Percentiles rank a stretch among this genome's conserved stretches.
Conservation (phyloP, 2,329 filamentous ascomycete species). For the Fusarium nodosum region DNA sequence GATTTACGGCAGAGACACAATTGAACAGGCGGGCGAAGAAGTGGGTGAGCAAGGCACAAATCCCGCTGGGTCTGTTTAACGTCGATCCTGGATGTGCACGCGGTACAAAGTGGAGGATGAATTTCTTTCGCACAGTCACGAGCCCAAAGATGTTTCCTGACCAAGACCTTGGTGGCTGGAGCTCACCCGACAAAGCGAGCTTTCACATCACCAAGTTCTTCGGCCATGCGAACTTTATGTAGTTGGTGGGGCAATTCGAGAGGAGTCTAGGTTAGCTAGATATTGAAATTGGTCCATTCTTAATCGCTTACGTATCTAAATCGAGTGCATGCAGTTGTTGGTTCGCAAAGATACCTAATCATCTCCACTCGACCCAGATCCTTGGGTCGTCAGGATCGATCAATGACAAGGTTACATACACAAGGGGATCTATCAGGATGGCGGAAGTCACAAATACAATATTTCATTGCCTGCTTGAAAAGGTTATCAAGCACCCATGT, state of each 20-base stretch:
- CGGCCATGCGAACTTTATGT: slow-evolving; percentile 58
- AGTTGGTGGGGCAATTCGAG: not conserved
- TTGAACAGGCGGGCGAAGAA: slow-evolving; percentile 54
- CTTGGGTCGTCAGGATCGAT: slow-evolving; percentile 8
- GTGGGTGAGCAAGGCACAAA: slow-evolving; percentile 59
- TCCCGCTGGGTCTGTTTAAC: slow-evolving; percentile 65
- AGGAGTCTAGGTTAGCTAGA: not conserved
- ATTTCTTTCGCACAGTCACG: slow-evolving; percentile 65
- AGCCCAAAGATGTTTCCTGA: slow-evolving; percentile 59
- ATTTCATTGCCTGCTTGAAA: too few relatives aligned
- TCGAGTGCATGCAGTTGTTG: not conserved
- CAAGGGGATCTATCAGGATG: too few relatives aligned
- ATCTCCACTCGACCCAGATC: not conserved
- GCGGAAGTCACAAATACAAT: too few relatives aligned
- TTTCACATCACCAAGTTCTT: slow-evolving; percentile 65
- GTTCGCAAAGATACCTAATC: not conserved
- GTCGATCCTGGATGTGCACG: slow-evolving; percentile 59
- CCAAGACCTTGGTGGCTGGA: slow-evolving; percentile 63
- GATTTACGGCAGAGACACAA: slow-evolving; percentile 57
- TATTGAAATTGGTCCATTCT: not conserved
- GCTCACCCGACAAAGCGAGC: slow-evolving; percentile 59
- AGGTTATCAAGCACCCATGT: too few relatives aligned
- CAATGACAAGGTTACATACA: not conserved
- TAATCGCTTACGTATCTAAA: not conserved
- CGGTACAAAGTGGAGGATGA: slow-evolving; percentile 65